phyloP scores from a whole-genome alignment of 768 basidiomycete species.

The Lactarius indigo region DNA sequence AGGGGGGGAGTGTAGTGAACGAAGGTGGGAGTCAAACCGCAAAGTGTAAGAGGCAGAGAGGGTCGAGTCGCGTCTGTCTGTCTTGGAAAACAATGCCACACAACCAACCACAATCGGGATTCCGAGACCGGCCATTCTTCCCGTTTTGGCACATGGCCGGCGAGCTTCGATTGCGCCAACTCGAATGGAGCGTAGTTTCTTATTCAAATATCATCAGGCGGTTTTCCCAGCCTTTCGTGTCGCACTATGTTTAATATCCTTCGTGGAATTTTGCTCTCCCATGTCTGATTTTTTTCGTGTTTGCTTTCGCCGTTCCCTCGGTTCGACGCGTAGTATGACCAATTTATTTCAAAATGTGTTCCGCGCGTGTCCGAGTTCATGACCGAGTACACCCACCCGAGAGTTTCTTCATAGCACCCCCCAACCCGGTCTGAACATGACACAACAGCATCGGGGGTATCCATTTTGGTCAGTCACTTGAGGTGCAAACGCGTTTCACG shows the following conservation, averaged over 20 bases:
- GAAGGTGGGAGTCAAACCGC: conserved; percentile 26
- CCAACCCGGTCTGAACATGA: not conserved
- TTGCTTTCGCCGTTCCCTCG: not conserved
- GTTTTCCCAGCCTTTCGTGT: not conserved
- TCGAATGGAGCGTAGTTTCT: not conserved
- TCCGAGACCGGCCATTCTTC: not conserved
- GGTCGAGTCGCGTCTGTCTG: conserved; percentile 22
- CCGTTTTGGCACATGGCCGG: not conserved
- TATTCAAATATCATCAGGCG: not conserved
- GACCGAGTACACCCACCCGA: not conserved
- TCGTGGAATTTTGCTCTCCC: not conserved
- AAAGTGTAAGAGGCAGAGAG: conserved; percentile 5
- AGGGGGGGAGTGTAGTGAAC: conserved; percentile 28
- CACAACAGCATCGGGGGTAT: conserved; percentile 19
- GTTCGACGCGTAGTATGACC: not conserved
- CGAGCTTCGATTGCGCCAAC: not conserved
- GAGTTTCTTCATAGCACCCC: not conserved
- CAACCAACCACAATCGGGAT: conserved; percentile 11
- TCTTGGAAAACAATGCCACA: conserved; percentile 20
- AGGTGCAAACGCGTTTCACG: not conserved
- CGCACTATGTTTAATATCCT: not conserved
- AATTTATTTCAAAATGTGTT: not conserved
- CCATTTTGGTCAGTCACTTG: conserved; percentile 25
- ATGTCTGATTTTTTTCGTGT: not conserved
- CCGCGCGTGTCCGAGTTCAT: not conserved